Conservation (phyloP, 176 grass and related monocot species). For the Otatea glauca region DNA sequence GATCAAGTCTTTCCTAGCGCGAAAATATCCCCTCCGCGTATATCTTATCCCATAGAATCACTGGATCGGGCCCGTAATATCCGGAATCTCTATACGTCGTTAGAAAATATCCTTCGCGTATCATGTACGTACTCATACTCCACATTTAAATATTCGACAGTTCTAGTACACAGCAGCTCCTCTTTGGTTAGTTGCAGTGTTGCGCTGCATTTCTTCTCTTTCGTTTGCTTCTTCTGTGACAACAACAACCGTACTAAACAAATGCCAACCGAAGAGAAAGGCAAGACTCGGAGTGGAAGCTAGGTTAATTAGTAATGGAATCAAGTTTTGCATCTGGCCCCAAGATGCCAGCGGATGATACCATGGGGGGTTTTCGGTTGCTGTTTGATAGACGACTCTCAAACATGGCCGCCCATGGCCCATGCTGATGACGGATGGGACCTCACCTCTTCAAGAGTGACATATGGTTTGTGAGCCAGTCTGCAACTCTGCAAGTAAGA, state of each 20-base stretch:
- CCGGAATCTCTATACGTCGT: too few relatives aligned
- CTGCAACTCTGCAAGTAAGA: neutral
- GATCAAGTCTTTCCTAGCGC: too few relatives aligned
- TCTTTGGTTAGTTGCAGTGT: neutral
- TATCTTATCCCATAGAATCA: too few relatives aligned
- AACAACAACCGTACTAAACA: neutral
- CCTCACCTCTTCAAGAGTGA: neutral
- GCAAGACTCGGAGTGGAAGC: neutral
- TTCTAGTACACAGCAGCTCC: too few relatives aligned
- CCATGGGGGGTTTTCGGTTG: neutral
- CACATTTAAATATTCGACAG: too few relatives aligned
- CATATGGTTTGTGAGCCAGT: neutral
- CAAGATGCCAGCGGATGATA: neutral
- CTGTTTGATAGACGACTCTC: neutral
- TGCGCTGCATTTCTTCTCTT: neutral
- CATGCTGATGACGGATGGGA: neutral
- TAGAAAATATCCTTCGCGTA: too few relatives aligned
- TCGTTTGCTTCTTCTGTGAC: neutral
- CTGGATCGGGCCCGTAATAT: too few relatives aligned
- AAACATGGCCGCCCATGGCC: neutral
- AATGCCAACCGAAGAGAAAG: neutral
- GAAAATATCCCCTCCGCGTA: too few relatives aligned
- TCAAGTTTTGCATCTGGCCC: neutral
- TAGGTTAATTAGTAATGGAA: neutral
- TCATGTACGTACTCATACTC: too few relatives aligned